Evolutionary conservation across 2,329 filamentous ascomycete genomes (phyloP).

Genomic region (Fusarium sublunatum): DNA sequence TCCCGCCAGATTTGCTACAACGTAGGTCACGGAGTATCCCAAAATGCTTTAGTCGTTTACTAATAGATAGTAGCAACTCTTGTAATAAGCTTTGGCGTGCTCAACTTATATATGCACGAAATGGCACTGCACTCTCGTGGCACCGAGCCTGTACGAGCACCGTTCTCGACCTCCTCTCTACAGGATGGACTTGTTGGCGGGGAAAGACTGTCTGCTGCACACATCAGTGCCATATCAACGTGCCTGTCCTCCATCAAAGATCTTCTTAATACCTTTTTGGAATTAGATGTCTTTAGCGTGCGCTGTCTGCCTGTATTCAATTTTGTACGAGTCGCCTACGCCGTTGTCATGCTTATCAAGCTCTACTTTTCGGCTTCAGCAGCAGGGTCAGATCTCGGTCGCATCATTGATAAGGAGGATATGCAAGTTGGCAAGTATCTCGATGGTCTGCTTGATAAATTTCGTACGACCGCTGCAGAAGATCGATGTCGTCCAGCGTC

Average conservation of each 20-base stretch:
- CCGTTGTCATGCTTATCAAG: conserved; percentile 78
- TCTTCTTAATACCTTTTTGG: conserved; percentile 73
- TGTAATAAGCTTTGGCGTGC: conserved; percentile 70
- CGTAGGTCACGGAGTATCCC: conserved; percentile 59
- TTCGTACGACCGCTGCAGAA: conserved; percentile 70
- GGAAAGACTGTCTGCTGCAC: conserved; percentile 59
- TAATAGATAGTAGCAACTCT: conserved; percentile 63
- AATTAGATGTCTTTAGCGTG: conserved; percentile 67
- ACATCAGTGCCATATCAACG: conserved; percentile 74
- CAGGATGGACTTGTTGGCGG: conserved; percentile 56
- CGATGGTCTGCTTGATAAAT: conserved; percentile 75
- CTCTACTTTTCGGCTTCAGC: conserved; percentile 75
- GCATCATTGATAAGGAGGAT: conserved; percentile 74
- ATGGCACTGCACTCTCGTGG: conserved; percentile 74
- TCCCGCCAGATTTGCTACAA: conserved; percentile 64
- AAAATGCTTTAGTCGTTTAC: background rate
- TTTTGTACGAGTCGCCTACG: conserved; percentile 78
- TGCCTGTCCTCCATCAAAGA: conserved; percentile 74
- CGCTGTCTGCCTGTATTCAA: conserved; percentile 76
- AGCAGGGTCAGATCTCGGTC: conserved; percentile 73
- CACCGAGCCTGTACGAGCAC: conserved; percentile 65
- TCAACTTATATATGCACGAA: conserved; percentile 81
- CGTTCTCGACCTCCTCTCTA: conserved; percentile 59
- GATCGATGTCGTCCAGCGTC: conserved; percentile 73
- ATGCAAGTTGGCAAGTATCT: conserved; percentile 75